Evolutionary conservation across 257 asterid genomes (phyloP).

Genomic region (Solanum habrochaites): DNA sequence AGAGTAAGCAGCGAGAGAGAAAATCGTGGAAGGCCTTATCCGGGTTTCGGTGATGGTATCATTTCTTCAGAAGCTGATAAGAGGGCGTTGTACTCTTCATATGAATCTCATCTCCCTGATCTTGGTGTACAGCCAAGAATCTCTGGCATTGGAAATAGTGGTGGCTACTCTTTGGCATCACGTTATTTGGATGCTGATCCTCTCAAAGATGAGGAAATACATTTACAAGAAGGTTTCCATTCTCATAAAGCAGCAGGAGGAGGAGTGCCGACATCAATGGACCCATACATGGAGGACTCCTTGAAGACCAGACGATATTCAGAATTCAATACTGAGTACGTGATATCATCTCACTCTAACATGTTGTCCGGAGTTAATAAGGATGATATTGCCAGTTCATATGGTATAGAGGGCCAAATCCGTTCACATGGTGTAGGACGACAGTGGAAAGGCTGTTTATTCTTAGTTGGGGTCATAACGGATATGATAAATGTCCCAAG

Average conservation of each 20-base stretch:
- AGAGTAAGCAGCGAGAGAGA: constrained; percentile 22
- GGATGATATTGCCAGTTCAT: constrained; percentile 16
- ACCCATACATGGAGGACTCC: constrained; percentile 9
- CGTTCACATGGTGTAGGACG: constrained; percentile 12
- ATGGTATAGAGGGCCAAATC: constrained; percentile 9
- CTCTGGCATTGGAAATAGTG: constrained; percentile 11
- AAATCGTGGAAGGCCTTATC: constrained; percentile 1
- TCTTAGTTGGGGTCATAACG: constrained; percentile 19
- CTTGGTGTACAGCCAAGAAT: constrained; percentile 3
- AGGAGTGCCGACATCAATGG: constrained; percentile 2
- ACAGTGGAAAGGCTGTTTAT: constrained; percentile 17
- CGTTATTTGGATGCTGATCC: constrained; percentile 11
- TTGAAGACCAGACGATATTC: constrained; percentile 7
- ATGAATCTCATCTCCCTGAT: constrained; percentile 17
- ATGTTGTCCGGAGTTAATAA: constrained; percentile 9
- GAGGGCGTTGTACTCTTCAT: constrained; percentile 20
- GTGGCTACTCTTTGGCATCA: constrained; percentile 10
- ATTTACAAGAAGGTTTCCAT: constrained; percentile 14
- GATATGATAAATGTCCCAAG: constrained; percentile 14
- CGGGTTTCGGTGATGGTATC: constrained; percentile 10
- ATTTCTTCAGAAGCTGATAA: constrained; percentile 22
- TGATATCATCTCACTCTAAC: constrained; percentile 19
- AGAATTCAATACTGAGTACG: constrained; percentile 17
- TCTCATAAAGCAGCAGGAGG: constrained; percentile 16
- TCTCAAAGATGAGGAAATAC: constrained; percentile 15